Evolutionary conservation across 495 filamentous ascomycete species (phyloP), one percentile per base, ranked within the genome.

Genomic region (Xylona heveae): DNA sequence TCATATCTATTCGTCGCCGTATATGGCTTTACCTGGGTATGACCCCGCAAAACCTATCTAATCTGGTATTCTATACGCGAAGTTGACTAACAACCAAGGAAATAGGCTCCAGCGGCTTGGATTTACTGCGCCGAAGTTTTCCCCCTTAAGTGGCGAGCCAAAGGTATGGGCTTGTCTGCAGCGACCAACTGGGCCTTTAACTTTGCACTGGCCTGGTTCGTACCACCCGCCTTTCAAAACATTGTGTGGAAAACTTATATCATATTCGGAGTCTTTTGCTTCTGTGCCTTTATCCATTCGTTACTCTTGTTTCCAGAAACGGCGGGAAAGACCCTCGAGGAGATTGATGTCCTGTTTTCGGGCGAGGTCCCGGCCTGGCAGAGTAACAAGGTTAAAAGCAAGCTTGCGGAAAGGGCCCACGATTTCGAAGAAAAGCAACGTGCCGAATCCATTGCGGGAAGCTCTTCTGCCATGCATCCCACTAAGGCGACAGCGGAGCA

Each of bases 11-110:
- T 55, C 35, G 52, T 55, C 18, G 52, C 52, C 15, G 46, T 41
- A 2, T 59, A 73, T 24, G 59, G 65, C 1, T 71, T 73, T 0
- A 48, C 55, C 0, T 74, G 69, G 69, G 68, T n/a, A n/a, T n/a
- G n/a, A n/a, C n/a, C n/a, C n/a, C n/a, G n/a, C n/a, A n/a, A n/a
- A n/a, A n/a, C n/a, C n/a, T n/a, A n/a, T n/a, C n/a, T n/a, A n/a
- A n/a, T n/a, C n/a, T n/a, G n/a, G n/a, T n/a, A n/a, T n/a, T n/a
- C n/a, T n/a, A n/a, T n/a, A n/a, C n/a, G n/a, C n/a, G n/a, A n/a
- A n/a, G n/a, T n/a, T n/a, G n/a, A n/a, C n/a, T n/a, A n/a, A n/a
- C n/a, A n/a, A n/a, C n/a, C n/a, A n/a, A n/a, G n/a, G n/a, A n/a
- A n/a, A n/a, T n/a, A n/a, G 13, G 23, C 23, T 7, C 23, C 23